Conservation (phyloP, 345 rosid species). For the Combretum micranthum region DNA sequence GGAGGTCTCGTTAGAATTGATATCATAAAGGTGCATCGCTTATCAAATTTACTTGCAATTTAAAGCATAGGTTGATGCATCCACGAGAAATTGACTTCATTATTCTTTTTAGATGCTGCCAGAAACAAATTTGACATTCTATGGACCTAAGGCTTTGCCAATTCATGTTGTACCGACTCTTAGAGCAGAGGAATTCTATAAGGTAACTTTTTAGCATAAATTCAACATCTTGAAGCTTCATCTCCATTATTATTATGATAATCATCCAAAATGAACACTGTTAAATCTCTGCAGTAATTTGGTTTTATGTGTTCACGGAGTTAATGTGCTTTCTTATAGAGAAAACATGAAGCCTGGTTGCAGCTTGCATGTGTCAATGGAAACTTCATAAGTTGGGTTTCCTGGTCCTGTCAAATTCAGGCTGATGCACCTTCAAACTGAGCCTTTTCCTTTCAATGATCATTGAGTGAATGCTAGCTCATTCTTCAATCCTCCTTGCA, state of each 20-base stretch:
- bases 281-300: too few species aligned
- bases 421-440: too few species aligned
- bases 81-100: constrained; percentile 5
- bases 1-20: constrained; percentile 92
- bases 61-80: background rate
- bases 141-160: constrained; percentile 82
- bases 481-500: too few species aligned
- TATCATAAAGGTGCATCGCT: constrained; percentile 54
- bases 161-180: constrained; percentile 61
- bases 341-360: too few species aligned
- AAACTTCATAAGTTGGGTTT: too few species aligned
- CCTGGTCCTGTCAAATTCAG: too few species aligned
- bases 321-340: too few species aligned
- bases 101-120: constrained; percentile 63
- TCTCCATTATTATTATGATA: background rate
- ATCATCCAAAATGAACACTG: background rate
- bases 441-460: too few species aligned
- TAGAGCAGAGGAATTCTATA: constrained; percentile 67
- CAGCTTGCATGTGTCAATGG: too few species aligned
- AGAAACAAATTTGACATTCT: constrained; percentile 71
- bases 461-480: too few species aligned
- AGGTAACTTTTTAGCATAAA: constrained; percentile 27
- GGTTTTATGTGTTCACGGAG: too few species aligned
- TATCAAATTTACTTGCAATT: constrained; percentile 1
- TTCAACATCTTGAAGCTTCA: background rate